These are phyloP conservation scores for Penicillium coffeae DNA, from an alignment of 495 filamentous ascomycete species.

Conservation along the genomic window DNA sequence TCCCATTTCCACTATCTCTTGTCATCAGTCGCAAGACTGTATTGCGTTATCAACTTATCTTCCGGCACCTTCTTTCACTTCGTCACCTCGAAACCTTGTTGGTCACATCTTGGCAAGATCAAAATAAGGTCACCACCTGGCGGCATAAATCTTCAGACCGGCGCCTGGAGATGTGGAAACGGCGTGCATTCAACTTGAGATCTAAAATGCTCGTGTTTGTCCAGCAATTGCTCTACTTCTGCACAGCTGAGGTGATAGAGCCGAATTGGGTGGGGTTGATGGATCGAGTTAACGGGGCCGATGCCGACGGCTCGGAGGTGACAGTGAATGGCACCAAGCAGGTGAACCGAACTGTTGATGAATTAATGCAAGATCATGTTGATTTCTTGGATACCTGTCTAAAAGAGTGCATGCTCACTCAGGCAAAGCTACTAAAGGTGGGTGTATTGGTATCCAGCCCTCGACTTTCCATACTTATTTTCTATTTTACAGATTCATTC, in stretches of 20 bases:
- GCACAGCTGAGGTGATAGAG: constrained; percentile 94
- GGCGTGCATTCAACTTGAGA: constrained; percentile 84
- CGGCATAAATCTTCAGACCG: constrained; percentile 69
- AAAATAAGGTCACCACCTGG: constrained; percentile 82
- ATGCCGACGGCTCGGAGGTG: constrained; percentile 49
- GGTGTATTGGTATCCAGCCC: constrained; percentile 13
- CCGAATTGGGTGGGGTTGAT: constrained; percentile 95
- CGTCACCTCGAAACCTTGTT: constrained; percentile 85
- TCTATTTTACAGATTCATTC: constrained; percentile 71
- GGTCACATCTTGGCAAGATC: constrained; percentile 81
- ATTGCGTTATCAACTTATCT: constrained; percentile 91
- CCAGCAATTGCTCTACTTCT: constrained; percentile 94
- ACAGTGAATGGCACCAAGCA: constrained; percentile 45
- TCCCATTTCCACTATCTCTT: constrained; percentile 94
- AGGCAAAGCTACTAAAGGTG: constrained; percentile 88
- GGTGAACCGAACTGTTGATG: constrained; percentile 83
- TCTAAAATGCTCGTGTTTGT: constrained; percentile 96
- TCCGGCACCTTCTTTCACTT: constrained; percentile 84
- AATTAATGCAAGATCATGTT: constrained; percentile 98
- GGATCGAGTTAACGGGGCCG: constrained; percentile 67
- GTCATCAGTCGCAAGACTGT: constrained; percentile 96
- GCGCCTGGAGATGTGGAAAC: constrained; percentile 85
- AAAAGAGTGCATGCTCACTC: constrained; percentile 98
- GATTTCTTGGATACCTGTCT: constrained; percentile 96
- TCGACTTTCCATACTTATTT: not conserved